These are phyloP conservation scores for Ostreobium quekettii DNA, from an alignment of 139 green algal species.

Conservation along the genomic window DNA sequence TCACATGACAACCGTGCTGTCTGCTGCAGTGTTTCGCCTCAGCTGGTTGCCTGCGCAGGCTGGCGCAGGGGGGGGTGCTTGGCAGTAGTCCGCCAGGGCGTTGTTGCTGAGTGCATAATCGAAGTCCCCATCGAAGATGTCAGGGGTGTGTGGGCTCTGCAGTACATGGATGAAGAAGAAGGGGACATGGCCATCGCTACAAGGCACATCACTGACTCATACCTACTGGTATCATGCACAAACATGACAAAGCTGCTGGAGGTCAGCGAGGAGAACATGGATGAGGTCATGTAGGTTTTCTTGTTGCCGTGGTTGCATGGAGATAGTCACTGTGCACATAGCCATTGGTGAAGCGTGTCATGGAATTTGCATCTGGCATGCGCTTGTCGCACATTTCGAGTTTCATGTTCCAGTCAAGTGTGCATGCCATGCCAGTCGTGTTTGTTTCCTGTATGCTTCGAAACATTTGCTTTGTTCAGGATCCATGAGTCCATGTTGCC, in stretches of 20 bases:
- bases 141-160: conserved; percentile 15
- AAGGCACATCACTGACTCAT: conserved; percentile 2
- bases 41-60: conserved; percentile 12
- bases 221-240: background rate
- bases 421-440: too few species aligned
- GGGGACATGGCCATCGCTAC: background rate
- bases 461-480: too few species aligned
- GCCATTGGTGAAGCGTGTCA: too few species aligned
- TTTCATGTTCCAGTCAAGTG: too few species aligned
- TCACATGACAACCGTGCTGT: too few species aligned
- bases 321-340: too few species aligned
- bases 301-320: too few species aligned
- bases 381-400: too few species aligned
- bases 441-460: too few species aligned
- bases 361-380: too few species aligned
- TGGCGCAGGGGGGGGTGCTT: background rate
- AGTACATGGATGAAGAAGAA: conserved; percentile 6
- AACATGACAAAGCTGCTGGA: conserved; percentile 8
- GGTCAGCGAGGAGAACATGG: conserved; percentile 11
- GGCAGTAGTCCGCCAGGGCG: conserved; percentile 6
- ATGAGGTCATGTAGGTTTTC: too few species aligned
- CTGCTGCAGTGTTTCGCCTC: conserved; percentile 12
- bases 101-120: conserved; percentile 17
- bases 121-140: conserved; percentile 16
- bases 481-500: too few species aligned